Evolutionary conservation across 495 filamentous ascomycete species (phyloP).

Genomic region (Daldinia caldariorum): DNA sequence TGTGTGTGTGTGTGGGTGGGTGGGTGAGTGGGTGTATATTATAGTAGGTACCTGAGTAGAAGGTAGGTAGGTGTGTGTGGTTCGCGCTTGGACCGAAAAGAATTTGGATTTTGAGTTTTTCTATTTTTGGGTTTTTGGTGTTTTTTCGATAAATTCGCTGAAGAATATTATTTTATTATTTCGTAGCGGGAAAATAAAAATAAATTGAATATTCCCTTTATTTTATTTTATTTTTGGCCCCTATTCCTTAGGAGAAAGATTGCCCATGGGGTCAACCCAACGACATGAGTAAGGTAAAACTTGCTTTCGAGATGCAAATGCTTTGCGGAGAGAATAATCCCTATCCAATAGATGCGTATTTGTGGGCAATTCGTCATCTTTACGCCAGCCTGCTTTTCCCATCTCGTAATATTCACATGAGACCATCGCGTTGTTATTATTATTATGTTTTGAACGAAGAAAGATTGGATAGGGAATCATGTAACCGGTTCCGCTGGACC

Average conservation of each 20-base stretch:
- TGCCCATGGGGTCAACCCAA: constrained; percentile 17
- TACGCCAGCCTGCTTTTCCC: not conserved
- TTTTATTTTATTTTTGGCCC: not conserved
- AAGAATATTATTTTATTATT: constrained; percentile 4
- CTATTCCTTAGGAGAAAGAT: not conserved
- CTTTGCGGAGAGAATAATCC: constrained; percentile 11
- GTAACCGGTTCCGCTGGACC: constrained; percentile 6
- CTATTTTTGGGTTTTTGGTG: no score
- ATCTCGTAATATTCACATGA: constrained; percentile 11
- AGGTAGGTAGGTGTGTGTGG: not conserved
- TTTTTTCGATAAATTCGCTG: constrained; percentile 22
- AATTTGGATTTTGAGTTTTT: no score
- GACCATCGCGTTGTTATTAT: not conserved
- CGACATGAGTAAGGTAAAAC: not conserved
- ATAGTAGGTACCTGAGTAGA: no score
- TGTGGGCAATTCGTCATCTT: not conserved
- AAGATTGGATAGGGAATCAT: not conserved
- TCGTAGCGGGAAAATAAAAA: not conserved
- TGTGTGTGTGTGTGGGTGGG: no score
- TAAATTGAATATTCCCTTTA: not conserved
- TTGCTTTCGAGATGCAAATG: not conserved
- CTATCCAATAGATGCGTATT: not conserved
- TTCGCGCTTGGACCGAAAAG: not conserved
- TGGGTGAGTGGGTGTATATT: no score
- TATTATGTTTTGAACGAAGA: not conserved